phyloP scores from a whole-genome alignment of 2,329 filamentous ascomycete species.

The Calonectria pseudoturangicola region DNA sequence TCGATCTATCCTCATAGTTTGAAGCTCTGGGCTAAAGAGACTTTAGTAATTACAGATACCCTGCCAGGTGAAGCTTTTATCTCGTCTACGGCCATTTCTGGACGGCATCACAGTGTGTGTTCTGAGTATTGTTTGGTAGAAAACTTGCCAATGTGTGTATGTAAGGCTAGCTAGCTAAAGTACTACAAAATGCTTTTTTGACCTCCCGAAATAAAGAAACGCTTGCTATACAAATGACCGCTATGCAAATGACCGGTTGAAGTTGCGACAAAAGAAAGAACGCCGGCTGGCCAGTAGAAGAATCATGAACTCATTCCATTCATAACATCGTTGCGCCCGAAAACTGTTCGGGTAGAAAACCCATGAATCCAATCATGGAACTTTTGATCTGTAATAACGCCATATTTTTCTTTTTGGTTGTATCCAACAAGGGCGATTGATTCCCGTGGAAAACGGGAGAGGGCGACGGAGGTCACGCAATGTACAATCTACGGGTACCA shows the following conservation, averaged over 20 bases:
- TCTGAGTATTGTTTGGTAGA: not conserved
- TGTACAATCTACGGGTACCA: not conserved
- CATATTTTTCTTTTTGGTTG: not conserved
- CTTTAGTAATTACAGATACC: slow-evolving; percentile 18
- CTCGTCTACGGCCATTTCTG: not conserved
- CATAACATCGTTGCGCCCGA: slow-evolving; percentile 3
- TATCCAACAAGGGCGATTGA: not conserved
- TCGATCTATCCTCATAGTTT: slow-evolving; percentile 26
- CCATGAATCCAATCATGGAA: not conserved
- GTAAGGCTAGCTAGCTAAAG: not conserved
- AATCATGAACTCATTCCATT: not conserved
- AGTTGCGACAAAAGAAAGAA: slow-evolving; percentile 7
- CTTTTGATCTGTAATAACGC: not conserved
- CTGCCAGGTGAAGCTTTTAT: not conserved
- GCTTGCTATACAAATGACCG: not conserved
- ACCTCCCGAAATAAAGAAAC: not conserved
- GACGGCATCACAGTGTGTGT: not conserved
- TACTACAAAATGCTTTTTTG: slow-evolving; percentile 2
- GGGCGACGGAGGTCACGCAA: not conserved
- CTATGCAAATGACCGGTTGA: not conserved
- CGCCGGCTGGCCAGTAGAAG: not conserved
- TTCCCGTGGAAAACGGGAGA: slow-evolving; percentile 1
- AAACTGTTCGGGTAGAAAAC: not conserved
- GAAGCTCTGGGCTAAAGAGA: not conserved
- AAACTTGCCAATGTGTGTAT: slow-evolving; percentile 5